These are phyloP conservation scores for Lippia alba DNA, from an alignment of 305 asterid genomes.

Conservation along the genomic window DNA sequence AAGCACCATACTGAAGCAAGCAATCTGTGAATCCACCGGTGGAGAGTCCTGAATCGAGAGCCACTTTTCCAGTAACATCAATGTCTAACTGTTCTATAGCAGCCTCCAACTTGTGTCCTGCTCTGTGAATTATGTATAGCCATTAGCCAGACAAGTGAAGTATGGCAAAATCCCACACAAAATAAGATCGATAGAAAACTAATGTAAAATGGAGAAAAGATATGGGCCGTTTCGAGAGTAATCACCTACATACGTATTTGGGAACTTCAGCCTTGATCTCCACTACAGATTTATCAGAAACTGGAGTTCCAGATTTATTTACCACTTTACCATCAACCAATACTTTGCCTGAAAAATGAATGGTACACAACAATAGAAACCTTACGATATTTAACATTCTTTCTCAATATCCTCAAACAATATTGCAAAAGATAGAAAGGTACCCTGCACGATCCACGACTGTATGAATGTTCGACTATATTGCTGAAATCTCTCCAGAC, in stretches of 20 bases:
- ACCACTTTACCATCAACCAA: slow-evolving; percentile 89
- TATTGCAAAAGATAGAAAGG: slow-evolving; percentile 18
- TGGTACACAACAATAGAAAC: not conserved
- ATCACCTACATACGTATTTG: slow-evolving; percentile 99
- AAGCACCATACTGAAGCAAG: slow-evolving; percentile 92
- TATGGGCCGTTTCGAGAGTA: slow-evolving; percentile 40
- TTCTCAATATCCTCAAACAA: slow-evolving; percentile 17
- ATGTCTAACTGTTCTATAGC: slow-evolving; percentile 85
- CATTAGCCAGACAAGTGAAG: slow-evolving; percentile 14
- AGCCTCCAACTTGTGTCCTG: slow-evolving; percentile 92
- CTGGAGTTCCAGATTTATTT: slow-evolving; percentile 85
- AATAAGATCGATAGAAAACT: not conserved
- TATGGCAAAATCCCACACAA: slow-evolving; percentile 18
- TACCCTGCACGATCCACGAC: slow-evolving; percentile 95
- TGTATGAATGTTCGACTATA: slow-evolving; percentile 89
- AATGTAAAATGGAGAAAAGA: slow-evolving; percentile 3
- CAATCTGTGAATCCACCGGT: slow-evolving; percentile 99
- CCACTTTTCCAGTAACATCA: slow-evolving; percentile 81
- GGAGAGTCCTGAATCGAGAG: slow-evolving; percentile 97
- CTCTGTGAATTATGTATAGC: slow-evolving; percentile 55
- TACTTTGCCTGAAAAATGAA: slow-evolving; percentile 75
- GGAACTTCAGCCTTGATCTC: slow-evolving; percentile 96
- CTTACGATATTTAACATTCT: slow-evolving; percentile 1
- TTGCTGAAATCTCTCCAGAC: slow-evolving; percentile 86
- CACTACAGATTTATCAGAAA: slow-evolving; percentile 78